These are phyloP conservation scores for Ophiostoma populinum DNA, from an alignment of 2,329 filamentous ascomycete genomes.

Conservation along the genomic window DNA sequence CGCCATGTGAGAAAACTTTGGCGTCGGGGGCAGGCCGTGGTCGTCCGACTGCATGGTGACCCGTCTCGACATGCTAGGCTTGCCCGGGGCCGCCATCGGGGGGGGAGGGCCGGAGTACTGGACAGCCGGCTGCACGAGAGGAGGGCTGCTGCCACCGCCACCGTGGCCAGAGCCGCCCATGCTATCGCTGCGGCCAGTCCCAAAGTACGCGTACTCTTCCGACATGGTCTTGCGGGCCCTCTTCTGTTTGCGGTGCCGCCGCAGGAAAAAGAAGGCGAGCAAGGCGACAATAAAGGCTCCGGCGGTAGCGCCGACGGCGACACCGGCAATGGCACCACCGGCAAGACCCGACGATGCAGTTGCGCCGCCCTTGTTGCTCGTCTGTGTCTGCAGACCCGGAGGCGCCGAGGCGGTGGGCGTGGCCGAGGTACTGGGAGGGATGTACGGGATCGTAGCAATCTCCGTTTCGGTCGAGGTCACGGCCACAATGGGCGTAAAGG, in stretches of 20 bases:
- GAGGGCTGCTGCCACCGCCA: neutral
- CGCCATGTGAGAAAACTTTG: constrained; percentile 3
- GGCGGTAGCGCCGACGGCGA: constrained; percentile 10
- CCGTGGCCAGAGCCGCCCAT: neutral
- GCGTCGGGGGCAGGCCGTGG: constrained; percentile 9
- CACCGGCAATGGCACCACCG: constrained; percentile 11
- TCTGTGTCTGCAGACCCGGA: constrained; percentile 1
- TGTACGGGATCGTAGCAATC: constrained; percentile 2
- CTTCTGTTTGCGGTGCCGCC: constrained; percentile 4
- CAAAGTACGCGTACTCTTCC: constrained; percentile 22
- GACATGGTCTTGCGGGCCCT: neutral
- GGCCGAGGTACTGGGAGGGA: neutral
- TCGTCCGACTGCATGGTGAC: neutral
- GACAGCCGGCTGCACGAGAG: neutral
- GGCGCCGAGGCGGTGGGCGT: neutral
- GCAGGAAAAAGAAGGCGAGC: constrained; percentile 2
- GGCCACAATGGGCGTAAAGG: constrained; percentile 6
- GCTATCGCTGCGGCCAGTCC: constrained; percentile 15
- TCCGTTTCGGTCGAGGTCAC: constrained; percentile 11
- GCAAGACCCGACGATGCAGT: no score
- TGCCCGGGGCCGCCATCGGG: constrained; percentile 1
- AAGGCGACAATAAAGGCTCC: constrained; percentile 3
- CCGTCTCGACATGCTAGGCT: neutral
- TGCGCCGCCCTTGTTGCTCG: neutral
- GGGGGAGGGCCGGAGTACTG: constrained; percentile 8